Percentiles rank a stretch among this genome's conserved stretches.
Evolutionary conservation across 768 basidiomycete species (phyloP).

Genomic region (Suillus brevipes): DNA sequence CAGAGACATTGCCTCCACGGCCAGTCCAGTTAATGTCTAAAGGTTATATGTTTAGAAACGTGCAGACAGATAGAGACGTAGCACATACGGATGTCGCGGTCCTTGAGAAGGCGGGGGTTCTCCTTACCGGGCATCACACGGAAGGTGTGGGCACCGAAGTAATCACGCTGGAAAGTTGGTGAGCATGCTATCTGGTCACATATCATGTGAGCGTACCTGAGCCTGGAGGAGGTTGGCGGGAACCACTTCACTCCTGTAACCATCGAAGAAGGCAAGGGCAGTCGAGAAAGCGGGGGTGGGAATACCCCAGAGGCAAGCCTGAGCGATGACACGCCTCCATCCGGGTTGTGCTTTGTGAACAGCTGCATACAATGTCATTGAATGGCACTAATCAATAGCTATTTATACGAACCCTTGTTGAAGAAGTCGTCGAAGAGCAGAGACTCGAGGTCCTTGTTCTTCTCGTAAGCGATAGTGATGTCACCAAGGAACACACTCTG

Average conservation of each 20-base stretch:
- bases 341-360: constrained; percentile 94
- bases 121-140: constrained; percentile 89
- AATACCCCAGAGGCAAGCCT: constrained; percentile 96
- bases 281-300: constrained; percentile 98
- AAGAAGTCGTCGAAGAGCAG: constrained; percentile 97
- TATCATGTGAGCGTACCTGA: constrained; percentile 51
- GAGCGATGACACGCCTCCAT: constrained; percentile 96
- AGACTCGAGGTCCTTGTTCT: constrained; percentile 83
- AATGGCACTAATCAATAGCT: constrained; percentile 6
- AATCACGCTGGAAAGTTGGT: constrained; percentile 71
- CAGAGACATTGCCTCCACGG: constrained; percentile 92
- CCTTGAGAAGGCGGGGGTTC: constrained; percentile 75
- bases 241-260: constrained; percentile 93
- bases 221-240: constrained; percentile 95
- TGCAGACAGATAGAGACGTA: neutral
- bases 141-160: constrained; percentile 99
- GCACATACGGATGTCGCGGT: constrained; percentile 84
- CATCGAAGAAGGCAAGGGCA: constrained; percentile 97
- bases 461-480: constrained; percentile 87
- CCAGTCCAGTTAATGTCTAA: constrained; percentile 99
- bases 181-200: constrained; percentile 8
- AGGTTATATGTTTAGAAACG: constrained; percentile 6
- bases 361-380: constrained; percentile 44
- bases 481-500: constrained; percentile 92
- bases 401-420: constrained; percentile 65